Base-by-base conservation (phyloP, 1,284 basidiomycete species). In the Dichomitus squalens region DNA sequence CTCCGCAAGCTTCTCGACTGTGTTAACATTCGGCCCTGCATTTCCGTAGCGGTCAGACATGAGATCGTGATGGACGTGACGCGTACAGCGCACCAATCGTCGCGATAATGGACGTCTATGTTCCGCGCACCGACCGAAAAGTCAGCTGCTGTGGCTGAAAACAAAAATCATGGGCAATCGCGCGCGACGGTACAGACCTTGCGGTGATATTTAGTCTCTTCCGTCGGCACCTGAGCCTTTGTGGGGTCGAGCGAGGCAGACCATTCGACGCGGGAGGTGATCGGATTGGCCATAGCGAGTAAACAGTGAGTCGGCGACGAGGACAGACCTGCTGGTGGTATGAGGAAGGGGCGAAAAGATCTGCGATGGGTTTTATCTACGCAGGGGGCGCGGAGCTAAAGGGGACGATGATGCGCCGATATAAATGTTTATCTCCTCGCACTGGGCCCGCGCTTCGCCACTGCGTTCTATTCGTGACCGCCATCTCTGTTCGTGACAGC, bases 21-120 rank as follows among this genome's bases (percentile, higher is more conserved):
- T 84, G 83, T 98, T 98, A 67, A 88, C 88, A 79, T 96, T 97
- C 64, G 96, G 95, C 53, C 92, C 92, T 94, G 64, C 38, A 66
- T 23, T 49, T 52, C 44, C 49, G 49, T 14, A 25, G 36, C 34
- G 34, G 43, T 63, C 53, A 63, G 55, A 53, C 49, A 53, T 35
- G 44, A 54, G 58, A 58, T 55, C 46, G n/a, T 25, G 23, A 34
- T 31, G 4, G 38, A 25, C 49, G 36, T 35, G 40, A 57, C 2
- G 40, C 35, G 36, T 33, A 48, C 20, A 49, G 60, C 79, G 60
- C 66, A 93, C 95, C 95, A 70, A 98, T 98, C 60, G 95, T 98
- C 59, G 94, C 95, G 72, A 98, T 97, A 78, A 98, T 97, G 60
- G 91, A 81, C 18, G 95, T 97, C 96, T 98, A 67, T 47, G 14